These are phyloP conservation scores for Mucor piriformis DNA, from an alignment of 371 early-diverging fungal species.

Conservation along the genomic window DNA sequence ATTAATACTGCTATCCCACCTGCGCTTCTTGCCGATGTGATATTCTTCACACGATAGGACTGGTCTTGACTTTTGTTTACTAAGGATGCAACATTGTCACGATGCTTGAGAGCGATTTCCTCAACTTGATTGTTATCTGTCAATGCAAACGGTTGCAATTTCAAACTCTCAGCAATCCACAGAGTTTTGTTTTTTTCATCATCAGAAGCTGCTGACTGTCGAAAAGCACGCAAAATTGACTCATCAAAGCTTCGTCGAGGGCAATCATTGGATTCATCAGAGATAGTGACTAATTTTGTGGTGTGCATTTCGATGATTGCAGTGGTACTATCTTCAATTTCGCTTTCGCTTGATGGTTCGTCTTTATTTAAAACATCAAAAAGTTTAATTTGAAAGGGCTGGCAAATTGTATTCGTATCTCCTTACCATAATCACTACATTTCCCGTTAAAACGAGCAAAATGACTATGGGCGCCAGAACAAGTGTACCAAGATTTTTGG, in stretches of 20 bases:
- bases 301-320: constrained; percentile 17
- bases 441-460: too few relatives aligned
- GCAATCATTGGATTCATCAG: constrained; percentile 14
- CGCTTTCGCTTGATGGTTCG: constrained; percentile 8
- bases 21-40: constrained; percentile 15
- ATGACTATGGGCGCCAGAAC: too few relatives aligned
- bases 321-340: constrained; percentile 14
- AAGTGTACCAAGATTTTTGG: too few relatives aligned
- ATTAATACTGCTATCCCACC: constrained; percentile 11
- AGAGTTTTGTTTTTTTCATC: constrained; percentile 8
- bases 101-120: constrained; percentile 16
- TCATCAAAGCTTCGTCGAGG: constrained; percentile 22
- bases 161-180: constrained; percentile 21
- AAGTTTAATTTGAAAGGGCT: too few relatives aligned
- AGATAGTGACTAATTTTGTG: constrained; percentile 13
- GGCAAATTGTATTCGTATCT: too few relatives aligned
- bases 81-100: constrained; percentile 4
- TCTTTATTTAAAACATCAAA: too few relatives aligned
- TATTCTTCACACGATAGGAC: constrained; percentile 11
- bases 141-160: constrained; percentile 20
- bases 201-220: constrained; percentile 13
- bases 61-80: constrained; percentile 13
- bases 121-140: constrained; percentile 15
- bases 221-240: constrained; percentile 17
- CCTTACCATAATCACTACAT: too few relatives aligned